Evolutionary conservation across 2,329 filamentous ascomycete genomes (phyloP), one percentile per base, ranked within the genome.

Genomic region (Cercospora citrullina): DNA sequence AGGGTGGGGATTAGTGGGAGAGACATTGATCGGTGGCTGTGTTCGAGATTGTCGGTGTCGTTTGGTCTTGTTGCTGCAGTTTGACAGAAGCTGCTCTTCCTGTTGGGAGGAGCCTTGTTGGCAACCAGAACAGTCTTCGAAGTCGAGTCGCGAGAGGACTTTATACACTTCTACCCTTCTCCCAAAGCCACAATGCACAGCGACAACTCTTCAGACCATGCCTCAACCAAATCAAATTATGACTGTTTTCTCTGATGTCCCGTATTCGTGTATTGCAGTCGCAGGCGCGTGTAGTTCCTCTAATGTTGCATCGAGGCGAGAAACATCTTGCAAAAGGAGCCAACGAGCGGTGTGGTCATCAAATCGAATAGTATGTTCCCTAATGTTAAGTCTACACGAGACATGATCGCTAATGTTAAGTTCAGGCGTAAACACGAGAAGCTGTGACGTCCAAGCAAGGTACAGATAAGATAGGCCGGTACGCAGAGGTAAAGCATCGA

Each of bases 1-100:
- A 63, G 48, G 8, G 68, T 31, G n/a, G 69, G 68, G 14, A 72
- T 71, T n/a, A 64, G 33, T 4, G 68, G 64, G 6, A 70, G 18
- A 21, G 68, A 21, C 70, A 72, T 72, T 48, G 7, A 26, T 30
- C 31, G 8, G 39, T 16, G 39, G 23, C 31, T 18, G 26, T 21
- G 39, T 31, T 23, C 4, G 28, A 4, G 31, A 30, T 45, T 18
- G 3, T 9, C 2, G 5, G 10, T 31, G 3, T 48, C 21, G 23
- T 8, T 48, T 6, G 21, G 53, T 58, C 23, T 14, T 58, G 7
- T n/a, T n/a, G 6, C 2, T n/a, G 12, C 26, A 21, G 9, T 30
- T 4, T n/a, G 16, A 4, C 4, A 6, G 4, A 28, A 18, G 28
- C n/a, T n/a, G 53, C n/a, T 33, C n/a, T 57, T n/a, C 14, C 16